Evolutionary conservation across 768 basidiomycete genomes (phyloP).

Genomic region (Mycena alexandri): DNA sequence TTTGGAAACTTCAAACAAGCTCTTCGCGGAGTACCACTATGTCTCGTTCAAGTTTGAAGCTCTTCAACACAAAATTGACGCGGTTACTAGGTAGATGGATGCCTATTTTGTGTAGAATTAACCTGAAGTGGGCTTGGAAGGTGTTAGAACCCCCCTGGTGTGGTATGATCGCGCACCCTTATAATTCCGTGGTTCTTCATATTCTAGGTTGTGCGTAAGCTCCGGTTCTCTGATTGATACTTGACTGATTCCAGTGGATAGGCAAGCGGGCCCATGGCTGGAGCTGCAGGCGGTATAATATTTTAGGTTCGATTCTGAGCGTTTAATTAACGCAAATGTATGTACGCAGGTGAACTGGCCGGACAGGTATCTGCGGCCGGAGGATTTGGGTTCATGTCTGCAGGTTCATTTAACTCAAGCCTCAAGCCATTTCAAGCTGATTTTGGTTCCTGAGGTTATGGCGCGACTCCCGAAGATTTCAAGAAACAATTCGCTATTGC

Average conservation of each 20-base stretch:
- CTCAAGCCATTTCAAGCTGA: neutral
- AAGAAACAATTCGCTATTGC: conserved; percentile 65
- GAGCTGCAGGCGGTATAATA: conserved; percentile 67
- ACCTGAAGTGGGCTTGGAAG: conserved; percentile 25
- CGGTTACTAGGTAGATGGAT: conserved; percentile 61
- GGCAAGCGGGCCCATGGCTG: conserved; percentile 68
- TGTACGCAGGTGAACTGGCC: conserved; percentile 59
- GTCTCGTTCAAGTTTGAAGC: conserved; percentile 22
- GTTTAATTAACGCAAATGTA: neutral
- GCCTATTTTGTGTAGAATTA: neutral
- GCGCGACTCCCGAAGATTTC: conserved; percentile 55
- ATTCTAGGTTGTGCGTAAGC: conserved; percentile 2
- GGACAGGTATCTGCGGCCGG: conserved; percentile 75
- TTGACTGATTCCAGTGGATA: neutral
- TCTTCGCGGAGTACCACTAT: conserved; percentile 9
- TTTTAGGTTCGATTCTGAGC: neutral
- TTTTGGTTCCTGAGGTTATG: conserved; percentile 57
- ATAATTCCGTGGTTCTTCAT: too few relatives aligned
- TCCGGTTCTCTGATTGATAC: too few relatives aligned
- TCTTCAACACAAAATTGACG: conserved; percentile 59
- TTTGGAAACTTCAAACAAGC: neutral
- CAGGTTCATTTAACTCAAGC: conserved; percentile 55
- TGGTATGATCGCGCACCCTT: too few relatives aligned
- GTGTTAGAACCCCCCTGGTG: conserved; percentile 17
- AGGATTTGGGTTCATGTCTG: conserved; percentile 82